Conservation (phyloP, 1,284 basidiomycete genomes). For the Malassezia pachydermatis region DNA sequence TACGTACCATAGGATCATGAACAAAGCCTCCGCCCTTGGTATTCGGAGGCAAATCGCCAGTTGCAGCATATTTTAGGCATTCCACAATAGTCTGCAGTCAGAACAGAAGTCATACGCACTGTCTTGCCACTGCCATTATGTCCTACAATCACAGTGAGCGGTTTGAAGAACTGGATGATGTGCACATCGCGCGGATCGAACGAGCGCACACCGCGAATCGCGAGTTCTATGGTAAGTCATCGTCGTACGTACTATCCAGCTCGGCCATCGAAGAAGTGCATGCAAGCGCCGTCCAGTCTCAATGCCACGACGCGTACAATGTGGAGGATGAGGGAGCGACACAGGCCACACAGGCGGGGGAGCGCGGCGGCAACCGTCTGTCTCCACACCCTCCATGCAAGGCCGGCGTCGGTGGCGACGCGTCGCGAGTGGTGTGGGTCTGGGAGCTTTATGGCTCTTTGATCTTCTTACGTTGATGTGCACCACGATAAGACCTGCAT, state of each 20-base stretch:
- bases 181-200: conserved; percentile 74
- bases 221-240: conserved; percentile 29
- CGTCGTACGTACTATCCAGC: conserved; percentile 29
- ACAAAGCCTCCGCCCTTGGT: conserved; percentile 95
- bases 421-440: neutral
- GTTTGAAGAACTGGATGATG: conserved; percentile 92
- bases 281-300: neutral
- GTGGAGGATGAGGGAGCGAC: neutral
- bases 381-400: neutral
- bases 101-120: conserved; percentile 39
- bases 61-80: conserved; percentile 96
- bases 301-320: neutral
- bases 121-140: conserved; percentile 99
- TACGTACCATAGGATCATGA: conserved; percentile 62
- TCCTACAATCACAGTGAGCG: conserved; percentile 95
- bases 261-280: conserved; percentile 30
- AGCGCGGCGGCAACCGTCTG: neutral
- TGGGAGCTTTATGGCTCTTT: neutral
- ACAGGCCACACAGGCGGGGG: neutral
- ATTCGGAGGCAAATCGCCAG: conserved; percentile 93
- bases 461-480: neutral
- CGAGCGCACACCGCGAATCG: conserved; percentile 48
- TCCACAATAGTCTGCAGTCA: conserved; percentile 76
- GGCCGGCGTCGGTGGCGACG: conserved; percentile 3
- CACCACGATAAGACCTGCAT: conserved; percentile 2